Evolutionary conservation across 371 early-diverging fungal species (phyloP).

Genomic region (Mortierella polycephala): DNA sequence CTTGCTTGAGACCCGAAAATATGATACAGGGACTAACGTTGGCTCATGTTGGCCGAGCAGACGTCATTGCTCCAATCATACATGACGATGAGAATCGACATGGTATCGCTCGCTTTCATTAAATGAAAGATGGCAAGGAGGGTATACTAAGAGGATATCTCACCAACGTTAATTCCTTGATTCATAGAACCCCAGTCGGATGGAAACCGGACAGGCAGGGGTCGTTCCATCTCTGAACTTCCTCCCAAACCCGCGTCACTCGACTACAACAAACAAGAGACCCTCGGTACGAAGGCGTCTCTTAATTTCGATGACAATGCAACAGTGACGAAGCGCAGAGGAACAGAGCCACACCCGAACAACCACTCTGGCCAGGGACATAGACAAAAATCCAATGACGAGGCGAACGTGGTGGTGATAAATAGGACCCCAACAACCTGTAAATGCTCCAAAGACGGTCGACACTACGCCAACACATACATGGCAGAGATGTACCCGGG

Average conservation of each 20-base stretch:
- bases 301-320: conserved; percentile 4
- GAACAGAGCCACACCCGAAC: conserved; percentile 4
- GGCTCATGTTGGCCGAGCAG: background rate
- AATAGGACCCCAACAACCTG: conserved; percentile 53
- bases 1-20: background rate
- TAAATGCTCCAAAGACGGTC: conserved; percentile 58
- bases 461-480: conserved; percentile 62
- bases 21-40: background rate
- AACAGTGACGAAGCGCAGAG: background rate
- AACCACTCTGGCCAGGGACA: background rate
- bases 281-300: background rate
- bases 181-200: background rate
- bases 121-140: background rate
- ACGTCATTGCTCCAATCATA: conserved; percentile 22
- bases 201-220: conserved; percentile 12
- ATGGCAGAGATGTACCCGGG: conserved; percentile 63
- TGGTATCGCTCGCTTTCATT: conserved; percentile 7
- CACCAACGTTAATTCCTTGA: no score
- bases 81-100: conserved; percentile 18
- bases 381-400: background rate
- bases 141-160: no score
- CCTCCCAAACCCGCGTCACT: conserved; percentile 22
- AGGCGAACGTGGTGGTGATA: background rate
- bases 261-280: conserved; percentile 10
- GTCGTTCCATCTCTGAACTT: conserved; percentile 29